These are phyloP conservation scores for Talaromyces verruculosus DNA, from an alignment of 2,329 filamentous ascomycete species.

Conservation along the genomic window DNA sequence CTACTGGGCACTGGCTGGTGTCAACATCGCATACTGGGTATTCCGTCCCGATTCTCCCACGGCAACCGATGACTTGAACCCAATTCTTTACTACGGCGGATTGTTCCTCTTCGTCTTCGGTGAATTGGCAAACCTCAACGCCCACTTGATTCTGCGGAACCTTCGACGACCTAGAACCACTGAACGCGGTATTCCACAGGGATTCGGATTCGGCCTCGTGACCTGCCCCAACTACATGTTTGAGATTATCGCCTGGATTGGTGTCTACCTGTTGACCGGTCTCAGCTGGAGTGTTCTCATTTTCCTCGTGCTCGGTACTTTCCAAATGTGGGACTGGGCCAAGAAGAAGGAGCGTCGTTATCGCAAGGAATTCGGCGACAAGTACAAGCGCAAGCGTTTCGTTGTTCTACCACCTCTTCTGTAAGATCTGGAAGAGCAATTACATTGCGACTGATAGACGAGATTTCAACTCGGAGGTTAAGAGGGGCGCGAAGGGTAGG, in stretches of 20 bases:
- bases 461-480: neutral
- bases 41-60: slow-evolving; percentile 74
- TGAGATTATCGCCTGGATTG: slow-evolving; percentile 82
- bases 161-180: slow-evolving; percentile 77
- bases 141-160: slow-evolving; percentile 75
- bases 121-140: slow-evolving; percentile 75
- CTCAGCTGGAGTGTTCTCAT: slow-evolving; percentile 71
- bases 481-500: neutral
- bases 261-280: slow-evolving; percentile 74
- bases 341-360: slow-evolving; percentile 89
- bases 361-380: slow-evolving; percentile 84
- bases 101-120: slow-evolving; percentile 72
- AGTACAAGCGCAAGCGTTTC: slow-evolving; percentile 92
- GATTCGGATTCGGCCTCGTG: slow-evolving; percentile 79
- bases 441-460: neutral
- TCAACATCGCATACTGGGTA: slow-evolving; percentile 79
- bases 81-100: slow-evolving; percentile 63
- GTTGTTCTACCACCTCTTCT: slow-evolving; percentile 75
- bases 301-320: slow-evolving; percentile 71
- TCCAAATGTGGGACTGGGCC: slow-evolving; percentile 85
- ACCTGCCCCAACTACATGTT: slow-evolving; percentile 99
- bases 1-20: slow-evolving; percentile 85
- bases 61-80: slow-evolving; percentile 53
- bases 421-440: neutral
- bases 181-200: slow-evolving; percentile 82